phyloP scores from a whole-genome alignment of 805 yeast genomes.

The Jamesozyma spencerorum region DNA sequence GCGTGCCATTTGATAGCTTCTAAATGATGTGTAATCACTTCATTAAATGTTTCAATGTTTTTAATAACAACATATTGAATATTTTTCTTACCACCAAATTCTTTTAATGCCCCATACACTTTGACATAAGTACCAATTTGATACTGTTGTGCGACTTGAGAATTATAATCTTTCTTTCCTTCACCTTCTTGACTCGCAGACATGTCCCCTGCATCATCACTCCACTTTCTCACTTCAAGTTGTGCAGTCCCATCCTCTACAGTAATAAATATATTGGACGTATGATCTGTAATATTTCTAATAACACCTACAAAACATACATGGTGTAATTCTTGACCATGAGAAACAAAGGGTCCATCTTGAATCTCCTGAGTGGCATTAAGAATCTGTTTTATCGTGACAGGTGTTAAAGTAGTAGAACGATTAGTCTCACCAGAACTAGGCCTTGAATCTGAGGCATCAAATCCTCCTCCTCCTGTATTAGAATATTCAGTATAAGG shows the following conservation, averaged over 20 bases:
- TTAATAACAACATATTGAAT: conserved; percentile 55
- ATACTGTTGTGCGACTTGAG: conserved; percentile 30
- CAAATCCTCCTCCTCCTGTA: conserved; percentile 29
- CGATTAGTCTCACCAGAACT: conserved; percentile 16
- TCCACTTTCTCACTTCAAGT: conserved; percentile 58
- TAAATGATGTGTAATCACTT: conserved; percentile 57
- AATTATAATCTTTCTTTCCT: conserved; percentile 15
- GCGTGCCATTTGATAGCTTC: conserved; percentile 53
- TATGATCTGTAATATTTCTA: conserved; percentile 51
- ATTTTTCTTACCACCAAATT: conserved; percentile 54
- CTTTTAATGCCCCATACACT: conserved; percentile 47
- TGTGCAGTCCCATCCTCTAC: conserved; percentile 76
- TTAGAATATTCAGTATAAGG: conserved; percentile 28
- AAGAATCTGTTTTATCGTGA: conserved; percentile 62
- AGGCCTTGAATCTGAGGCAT: conserved; percentile 20
- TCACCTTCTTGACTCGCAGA: conserved; percentile 24
- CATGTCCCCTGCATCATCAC: conserved; percentile 33
- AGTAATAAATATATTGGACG: conserved; percentile 46
- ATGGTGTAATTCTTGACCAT: conserved; percentile 52
- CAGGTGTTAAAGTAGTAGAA: conserved; percentile 43
- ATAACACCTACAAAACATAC: conserved; percentile 63
- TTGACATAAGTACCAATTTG: conserved; percentile 49
- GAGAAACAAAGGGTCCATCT: conserved; percentile 56
- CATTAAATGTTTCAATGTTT: conserved; percentile 53
- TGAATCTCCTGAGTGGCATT: conserved; percentile 52